Evolutionary conservation across 306 rosid species (phyloP).

Genomic region (Abrus pulchellus): DNA sequence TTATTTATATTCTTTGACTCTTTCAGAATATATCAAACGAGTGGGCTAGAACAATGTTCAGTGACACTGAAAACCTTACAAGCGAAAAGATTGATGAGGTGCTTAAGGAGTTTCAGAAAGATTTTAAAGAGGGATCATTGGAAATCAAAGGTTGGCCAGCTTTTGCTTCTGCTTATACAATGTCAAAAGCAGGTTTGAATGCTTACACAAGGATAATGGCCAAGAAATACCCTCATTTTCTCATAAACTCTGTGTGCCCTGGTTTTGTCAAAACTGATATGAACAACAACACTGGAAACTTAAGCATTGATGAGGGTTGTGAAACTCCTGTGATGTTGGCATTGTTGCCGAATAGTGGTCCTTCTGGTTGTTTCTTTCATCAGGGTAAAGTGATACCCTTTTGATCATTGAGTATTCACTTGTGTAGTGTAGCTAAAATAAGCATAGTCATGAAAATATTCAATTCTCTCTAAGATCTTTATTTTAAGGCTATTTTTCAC

Average conservation of each 20-base stretch:
- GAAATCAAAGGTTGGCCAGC: conserved; percentile 57
- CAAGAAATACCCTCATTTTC: conserved; percentile 46
- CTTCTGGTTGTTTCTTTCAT: conserved; percentile 54
- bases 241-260: conserved; percentile 56
- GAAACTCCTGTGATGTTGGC: conserved; percentile 51
- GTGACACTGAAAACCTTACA: conserved; percentile 49
- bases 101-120: conserved; percentile 48
- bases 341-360: conserved; percentile 36
- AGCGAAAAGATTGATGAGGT: conserved; percentile 47
- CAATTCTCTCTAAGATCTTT: background rate
- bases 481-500: background rate
- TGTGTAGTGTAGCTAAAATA: background rate
- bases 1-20: background rate
- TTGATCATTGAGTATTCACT: conserved; percentile 21
- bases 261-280: conserved; percentile 61
- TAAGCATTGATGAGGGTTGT: conserved; percentile 58
- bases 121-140: conserved; percentile 49
- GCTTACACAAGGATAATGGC: conserved; percentile 58
- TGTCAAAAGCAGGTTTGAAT: conserved; percentile 61
- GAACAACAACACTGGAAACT: conserved; percentile 42
- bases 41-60: conserved; percentile 45
- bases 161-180: conserved; percentile 45
- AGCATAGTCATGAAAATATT: background rate
- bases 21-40: conserved; percentile 51
- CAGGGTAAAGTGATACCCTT: conserved; percentile 45